phyloP scores from a whole-genome alignment of 2,329 filamentous ascomycete genomes.

The Thielaviopsis musarum region DNA sequence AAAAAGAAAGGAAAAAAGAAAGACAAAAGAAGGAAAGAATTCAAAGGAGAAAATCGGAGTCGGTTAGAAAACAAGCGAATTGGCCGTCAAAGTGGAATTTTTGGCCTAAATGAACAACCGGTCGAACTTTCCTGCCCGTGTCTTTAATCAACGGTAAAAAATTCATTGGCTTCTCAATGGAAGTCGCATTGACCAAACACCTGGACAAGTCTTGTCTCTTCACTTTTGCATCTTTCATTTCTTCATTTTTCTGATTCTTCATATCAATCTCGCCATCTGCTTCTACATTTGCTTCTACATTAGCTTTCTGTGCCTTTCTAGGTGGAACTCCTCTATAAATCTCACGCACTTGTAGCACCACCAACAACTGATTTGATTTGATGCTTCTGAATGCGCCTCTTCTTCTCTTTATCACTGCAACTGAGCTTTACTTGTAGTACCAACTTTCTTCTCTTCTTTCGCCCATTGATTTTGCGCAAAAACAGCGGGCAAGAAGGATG shows the following conservation, averaged over 20 bases:
- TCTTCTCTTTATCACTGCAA: no score
- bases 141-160: neutral
- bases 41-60: constrained; percentile 1
- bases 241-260: neutral
- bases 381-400: no score
- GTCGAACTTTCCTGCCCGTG: neutral
- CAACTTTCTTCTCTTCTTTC: neutral
- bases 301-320: no score
- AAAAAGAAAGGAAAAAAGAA: constrained; percentile 4
- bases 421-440: no score
- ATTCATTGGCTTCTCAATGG: neutral
- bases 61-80: neutral
- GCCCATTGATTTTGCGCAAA: neutral
- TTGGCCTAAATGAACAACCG: neutral
- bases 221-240: neutral
- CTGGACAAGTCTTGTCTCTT: no score
- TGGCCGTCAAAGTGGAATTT: neutral
- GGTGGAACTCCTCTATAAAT: no score
- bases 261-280: neutral
- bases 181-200: neutral
- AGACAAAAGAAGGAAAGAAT: neutral
- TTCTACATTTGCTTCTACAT: no score
- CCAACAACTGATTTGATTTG: no score
- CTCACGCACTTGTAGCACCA: no score
- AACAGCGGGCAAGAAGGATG: constrained; percentile 2